Evolutionary conservation across 352 stramenopile genomes (phyloP).

Genomic region (Phytophthora megakarya): DNA sequence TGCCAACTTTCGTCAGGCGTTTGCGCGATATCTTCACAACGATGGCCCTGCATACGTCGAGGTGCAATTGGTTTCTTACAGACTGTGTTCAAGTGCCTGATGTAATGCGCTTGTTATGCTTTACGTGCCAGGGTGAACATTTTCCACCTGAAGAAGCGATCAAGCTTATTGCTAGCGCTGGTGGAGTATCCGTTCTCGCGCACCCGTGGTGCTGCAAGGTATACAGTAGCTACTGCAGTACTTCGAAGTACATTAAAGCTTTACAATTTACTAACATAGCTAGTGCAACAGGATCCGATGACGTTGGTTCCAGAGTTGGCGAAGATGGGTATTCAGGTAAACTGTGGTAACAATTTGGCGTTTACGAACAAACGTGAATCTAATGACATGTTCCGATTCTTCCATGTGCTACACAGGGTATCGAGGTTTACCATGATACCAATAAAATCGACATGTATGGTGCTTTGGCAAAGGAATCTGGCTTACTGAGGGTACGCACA

Average conservation of each 20-base stretch:
- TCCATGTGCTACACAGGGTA: slow-evolving; percentile 40
- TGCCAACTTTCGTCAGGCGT: slow-evolving; percentile 78
- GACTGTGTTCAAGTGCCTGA: background rate
- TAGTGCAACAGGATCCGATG: slow-evolving; percentile 55
- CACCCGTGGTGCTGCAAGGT: slow-evolving; percentile 89
- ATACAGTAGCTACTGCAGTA: too few relatives aligned
- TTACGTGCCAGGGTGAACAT: slow-evolving; percentile 58
- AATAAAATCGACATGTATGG: slow-evolving; percentile 87
- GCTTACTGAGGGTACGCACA: slow-evolving; percentile 61
- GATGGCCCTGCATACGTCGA: slow-evolving; percentile 85
- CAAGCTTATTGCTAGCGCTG: slow-evolving; percentile 81
- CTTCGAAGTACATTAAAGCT: too few relatives aligned
- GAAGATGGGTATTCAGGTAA: slow-evolving; percentile 77
- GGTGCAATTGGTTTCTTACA: slow-evolving; percentile 29
- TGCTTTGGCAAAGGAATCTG: slow-evolving; percentile 69
- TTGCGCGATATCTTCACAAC: slow-evolving; percentile 83
- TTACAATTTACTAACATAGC: background rate
- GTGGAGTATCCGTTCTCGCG: slow-evolving; percentile 81
- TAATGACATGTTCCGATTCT: background rate
- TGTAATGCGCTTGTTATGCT: background rate
- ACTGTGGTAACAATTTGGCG: background rate
- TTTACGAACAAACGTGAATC: background rate
- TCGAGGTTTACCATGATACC: slow-evolving; percentile 84
- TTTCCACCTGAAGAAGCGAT: slow-evolving; percentile 88
- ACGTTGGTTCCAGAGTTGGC: slow-evolving; percentile 71